A percentile compares a stretch with the other conserved stretches of the same genome.
Evolutionary conservation across 2,329 filamentous ascomycete species (phyloP).

Genomic region (Diplodia intermedia): DNA sequence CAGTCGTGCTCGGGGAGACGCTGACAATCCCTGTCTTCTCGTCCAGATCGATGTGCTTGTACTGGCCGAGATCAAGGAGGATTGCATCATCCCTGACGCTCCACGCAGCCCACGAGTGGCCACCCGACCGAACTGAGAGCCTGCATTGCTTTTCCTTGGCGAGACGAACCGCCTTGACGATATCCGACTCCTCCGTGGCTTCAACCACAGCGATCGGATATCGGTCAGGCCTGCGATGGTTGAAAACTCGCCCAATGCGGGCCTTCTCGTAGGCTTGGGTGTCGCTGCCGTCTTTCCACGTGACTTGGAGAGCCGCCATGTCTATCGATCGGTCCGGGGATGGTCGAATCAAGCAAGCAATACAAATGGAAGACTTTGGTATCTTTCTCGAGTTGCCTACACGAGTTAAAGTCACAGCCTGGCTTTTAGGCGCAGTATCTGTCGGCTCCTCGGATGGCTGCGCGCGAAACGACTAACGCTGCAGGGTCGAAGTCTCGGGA

Average conservation of each 20-base stretch:
- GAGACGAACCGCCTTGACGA: slow-evolving; percentile 44
- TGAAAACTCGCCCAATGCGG: slow-evolving; percentile 55
- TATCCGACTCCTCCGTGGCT: slow-evolving; percentile 43
- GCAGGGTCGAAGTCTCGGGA: slow-evolving; percentile 23
- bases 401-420: not conserved
- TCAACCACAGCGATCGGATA: slow-evolving; percentile 54
- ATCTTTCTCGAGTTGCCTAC: not conserved
- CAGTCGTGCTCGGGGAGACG: slow-evolving; percentile 59
- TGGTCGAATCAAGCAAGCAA: not conserved
- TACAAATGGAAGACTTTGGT: not conserved
- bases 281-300: slow-evolving; percentile 34
- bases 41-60: slow-evolving; percentile 53
- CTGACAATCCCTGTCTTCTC: slow-evolving; percentile 47
- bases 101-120: slow-evolving; percentile 60
- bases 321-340: not conserved
- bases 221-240: slow-evolving; percentile 50
- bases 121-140: slow-evolving; percentile 58
- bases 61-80: slow-evolving; percentile 51
- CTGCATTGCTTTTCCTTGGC: slow-evolving; percentile 47
- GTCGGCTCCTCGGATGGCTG: not conserved
- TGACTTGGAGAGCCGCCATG: slow-evolving; percentile 33
- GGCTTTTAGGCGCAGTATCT: slow-evolving; percentile 8
- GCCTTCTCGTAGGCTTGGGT: slow-evolving; percentile 46
- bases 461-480: slow-evolving; percentile 3
- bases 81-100: slow-evolving; percentile 57